phyloP scores from a whole-genome alignment of 2,329 filamentous ascomycete species.

The Colletotrichum somersetense region DNA sequence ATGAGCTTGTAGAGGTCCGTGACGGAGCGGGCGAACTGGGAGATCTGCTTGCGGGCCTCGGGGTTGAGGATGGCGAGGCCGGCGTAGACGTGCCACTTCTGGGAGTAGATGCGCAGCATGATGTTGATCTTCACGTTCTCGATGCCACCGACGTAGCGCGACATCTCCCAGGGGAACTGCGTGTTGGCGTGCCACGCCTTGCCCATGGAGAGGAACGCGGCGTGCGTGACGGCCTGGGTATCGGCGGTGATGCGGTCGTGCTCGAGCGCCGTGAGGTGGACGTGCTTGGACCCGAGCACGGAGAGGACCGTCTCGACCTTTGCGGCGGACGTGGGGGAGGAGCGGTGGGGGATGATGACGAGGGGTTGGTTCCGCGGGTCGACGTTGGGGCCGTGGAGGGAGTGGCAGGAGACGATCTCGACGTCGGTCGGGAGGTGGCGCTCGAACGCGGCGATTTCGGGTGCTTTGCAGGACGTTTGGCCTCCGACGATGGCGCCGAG shows the following conservation, averaged over 20 bases:
- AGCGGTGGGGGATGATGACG: slow-evolving; percentile 93
- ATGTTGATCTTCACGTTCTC: slow-evolving; percentile 99
- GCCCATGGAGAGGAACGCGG: slow-evolving; percentile 96
- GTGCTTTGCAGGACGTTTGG: slow-evolving; percentile 98
- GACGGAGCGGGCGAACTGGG: slow-evolving; percentile 91
- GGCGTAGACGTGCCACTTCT: slow-evolving; percentile 99
- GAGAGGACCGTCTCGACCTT: slow-evolving; percentile 86
- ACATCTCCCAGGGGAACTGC: slow-evolving; percentile 96
- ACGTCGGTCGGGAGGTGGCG: slow-evolving; percentile 88
- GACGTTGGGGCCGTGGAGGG: slow-evolving; percentile 91
- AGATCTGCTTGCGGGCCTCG: slow-evolving; percentile 89
- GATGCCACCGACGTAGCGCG: slow-evolving; percentile 96
- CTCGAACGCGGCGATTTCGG: slow-evolving; percentile 94
- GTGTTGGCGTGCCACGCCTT: slow-evolving; percentile 96
- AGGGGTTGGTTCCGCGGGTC: slow-evolving; percentile 91
- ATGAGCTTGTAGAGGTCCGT: slow-evolving; percentile 98
- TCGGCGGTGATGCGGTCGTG: slow-evolving; percentile 98
- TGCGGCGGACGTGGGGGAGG: slow-evolving; percentile 78
- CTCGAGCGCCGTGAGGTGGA: slow-evolving; percentile 86
- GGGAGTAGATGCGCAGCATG: slow-evolving; percentile 95
- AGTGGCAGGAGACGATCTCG: slow-evolving; percentile 95
- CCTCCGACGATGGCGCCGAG: slow-evolving; percentile 95
- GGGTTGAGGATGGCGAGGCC: slow-evolving; percentile 97
- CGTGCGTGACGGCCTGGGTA: slow-evolving; percentile 97
- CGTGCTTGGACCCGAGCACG: slow-evolving; percentile 87